phyloP scores from a whole-genome alignment of 306 rosid species.

The Purshia tridentata region DNA sequence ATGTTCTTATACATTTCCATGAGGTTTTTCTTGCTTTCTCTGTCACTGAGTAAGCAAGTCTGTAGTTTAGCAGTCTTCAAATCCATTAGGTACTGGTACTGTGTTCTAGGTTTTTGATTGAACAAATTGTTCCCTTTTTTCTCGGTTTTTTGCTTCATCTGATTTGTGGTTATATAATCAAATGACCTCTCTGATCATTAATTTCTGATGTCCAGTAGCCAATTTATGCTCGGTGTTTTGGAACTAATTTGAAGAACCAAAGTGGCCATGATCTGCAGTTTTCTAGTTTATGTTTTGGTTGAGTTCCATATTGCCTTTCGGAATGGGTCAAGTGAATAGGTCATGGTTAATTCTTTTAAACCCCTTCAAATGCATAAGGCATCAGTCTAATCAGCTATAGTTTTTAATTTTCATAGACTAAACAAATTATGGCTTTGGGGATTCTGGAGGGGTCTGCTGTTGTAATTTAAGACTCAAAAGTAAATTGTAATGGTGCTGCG shows the following conservation, averaged over 20 bases:
- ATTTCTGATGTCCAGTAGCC: background rate
- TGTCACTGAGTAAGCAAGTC: background rate
- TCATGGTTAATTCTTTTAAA: too few relatives aligned
- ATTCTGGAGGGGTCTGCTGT: too few relatives aligned
- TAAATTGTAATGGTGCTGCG: too few relatives aligned
- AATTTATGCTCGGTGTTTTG: background rate
- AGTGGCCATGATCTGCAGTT: background rate
- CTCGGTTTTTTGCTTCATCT: background rate
- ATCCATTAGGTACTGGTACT: slow-evolving; percentile 6
- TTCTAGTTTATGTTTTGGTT: background rate
- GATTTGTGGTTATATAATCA: background rate
- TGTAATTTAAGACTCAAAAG: too few relatives aligned
- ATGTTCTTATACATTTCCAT: background rate
- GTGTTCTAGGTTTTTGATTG: slow-evolving; percentile 12
- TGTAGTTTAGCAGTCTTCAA: slow-evolving; percentile 13
- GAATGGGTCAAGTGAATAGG: too few relatives aligned
- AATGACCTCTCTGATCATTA: background rate
- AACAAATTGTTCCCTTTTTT: slow-evolving; percentile 7
- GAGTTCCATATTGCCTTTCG: background rate
- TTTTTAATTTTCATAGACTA: too few relatives aligned
- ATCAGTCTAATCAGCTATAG: too few relatives aligned
- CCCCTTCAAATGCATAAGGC: too few relatives aligned
- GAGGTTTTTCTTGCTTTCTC: background rate
- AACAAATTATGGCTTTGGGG: too few relatives aligned
- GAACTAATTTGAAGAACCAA: background rate